phyloP scores from a whole-genome alignment of 2,329 filamentous ascomycete genomes.

The Apiospora rasikravindrae region DNA sequence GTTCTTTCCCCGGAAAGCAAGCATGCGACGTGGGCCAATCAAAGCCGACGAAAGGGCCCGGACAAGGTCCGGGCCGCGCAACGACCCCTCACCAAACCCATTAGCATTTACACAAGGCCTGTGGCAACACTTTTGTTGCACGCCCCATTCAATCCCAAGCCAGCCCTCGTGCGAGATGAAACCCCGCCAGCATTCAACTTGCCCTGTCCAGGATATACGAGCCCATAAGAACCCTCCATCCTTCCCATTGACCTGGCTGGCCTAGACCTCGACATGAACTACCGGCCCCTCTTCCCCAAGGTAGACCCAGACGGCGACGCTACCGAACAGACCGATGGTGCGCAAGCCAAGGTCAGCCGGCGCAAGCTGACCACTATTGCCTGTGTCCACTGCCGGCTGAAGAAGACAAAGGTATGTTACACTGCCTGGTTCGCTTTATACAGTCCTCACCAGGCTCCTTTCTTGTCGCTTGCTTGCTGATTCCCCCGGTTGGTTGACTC shows the following conservation, averaged over 20 bases:
- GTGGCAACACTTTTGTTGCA: background rate
- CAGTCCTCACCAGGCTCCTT: no score
- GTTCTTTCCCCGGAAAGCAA: background rate
- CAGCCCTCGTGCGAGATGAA: background rate
- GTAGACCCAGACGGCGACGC: background rate
- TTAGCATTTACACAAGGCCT: background rate
- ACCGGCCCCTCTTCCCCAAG: constrained; percentile 1
- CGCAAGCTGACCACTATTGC: background rate
- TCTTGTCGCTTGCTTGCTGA: no score
- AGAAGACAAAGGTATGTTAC: background rate
- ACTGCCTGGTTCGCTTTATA: background rate
- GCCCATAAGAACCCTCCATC: background rate
- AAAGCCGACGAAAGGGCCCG: background rate
- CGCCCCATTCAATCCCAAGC: background rate
- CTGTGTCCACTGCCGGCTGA: background rate
- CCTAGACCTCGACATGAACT: background rate
- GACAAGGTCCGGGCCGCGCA: background rate
- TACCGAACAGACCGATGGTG: background rate
- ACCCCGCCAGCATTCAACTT: background rate
- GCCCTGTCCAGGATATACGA: background rate
- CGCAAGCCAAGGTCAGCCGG: background rate
- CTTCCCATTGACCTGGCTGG: background rate
- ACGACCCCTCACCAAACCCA: constrained; percentile 1
- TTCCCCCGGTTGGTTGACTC: background rate
- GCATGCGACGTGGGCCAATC: background rate